Evolutionary conservation across 345 rosid species (phyloP), one percentile per base, ranked within the genome.

Genomic region (Trapa incisa): DNA sequence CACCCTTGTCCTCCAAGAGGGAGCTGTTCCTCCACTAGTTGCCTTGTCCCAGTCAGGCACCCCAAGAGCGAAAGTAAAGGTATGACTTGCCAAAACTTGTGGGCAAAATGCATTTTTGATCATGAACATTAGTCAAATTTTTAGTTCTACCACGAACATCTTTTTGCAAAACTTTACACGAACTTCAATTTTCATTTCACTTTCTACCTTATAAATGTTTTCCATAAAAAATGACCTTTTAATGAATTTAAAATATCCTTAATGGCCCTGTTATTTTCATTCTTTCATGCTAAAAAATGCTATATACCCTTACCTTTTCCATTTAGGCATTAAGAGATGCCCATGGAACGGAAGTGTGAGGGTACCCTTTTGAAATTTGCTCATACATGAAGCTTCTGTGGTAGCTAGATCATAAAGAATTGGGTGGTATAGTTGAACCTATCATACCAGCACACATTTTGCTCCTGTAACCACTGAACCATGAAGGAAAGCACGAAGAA

Each of bases 1-100:
- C 75, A 81, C 81, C 64, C 74, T 94, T 74, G 95, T 94, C 74
- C 82, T 91, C 77, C 95, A 89, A 83, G 99, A 91, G 83, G 99
- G 99, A 15, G 97, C 91, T 17, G 87, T 91, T 70, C 95, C 97
- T 77, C 97, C 99, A 52, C 89, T 94, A 73, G 97, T 94, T 68
- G 91, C 89, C 41, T 82, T 94, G 82, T 91, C 93, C 32, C 97
- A 87, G 72, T 86, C 89, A 22, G 99, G 99, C 75, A 87, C 96
- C 22, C 91, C 86, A 66, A 87, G 99, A 81, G 99, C 91, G 42
- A 94, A 86, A 76, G 96, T 91, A 79, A 94, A 94, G 96, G 99
- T 94, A 82, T 37, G 69, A 22, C 33, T 57, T 53, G 65, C 65
- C 36, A 54, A 5, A 43, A 22, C 37, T 65, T 22, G 29, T 22